Percentiles rank a stretch among this genome's conserved stretches.
Evolutionary conservation across 495 filamentous ascomycete genomes (phyloP).

Genomic region (Rostrohypoxylon terebratum): DNA sequence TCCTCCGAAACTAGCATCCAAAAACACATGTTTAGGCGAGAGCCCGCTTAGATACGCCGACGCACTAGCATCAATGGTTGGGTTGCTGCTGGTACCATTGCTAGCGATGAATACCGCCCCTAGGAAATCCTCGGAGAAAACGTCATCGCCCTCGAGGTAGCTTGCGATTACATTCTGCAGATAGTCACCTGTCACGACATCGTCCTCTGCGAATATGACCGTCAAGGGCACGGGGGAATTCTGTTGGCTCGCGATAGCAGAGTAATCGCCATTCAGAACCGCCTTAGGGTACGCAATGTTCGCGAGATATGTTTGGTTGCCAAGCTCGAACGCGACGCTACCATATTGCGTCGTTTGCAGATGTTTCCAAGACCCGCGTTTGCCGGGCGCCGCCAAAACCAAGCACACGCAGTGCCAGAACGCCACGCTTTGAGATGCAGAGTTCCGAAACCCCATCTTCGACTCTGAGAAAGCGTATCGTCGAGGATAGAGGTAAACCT

Average conservation of each 20-base stretch:
- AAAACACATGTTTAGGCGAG: slow-evolving; percentile 16
- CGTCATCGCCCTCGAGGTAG: slow-evolving; percentile 39
- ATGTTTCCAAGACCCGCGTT: slow-evolving; percentile 32
- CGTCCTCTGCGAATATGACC: slow-evolving; percentile 43
- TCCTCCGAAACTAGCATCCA: slow-evolving; percentile 23
- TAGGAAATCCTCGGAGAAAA: slow-evolving; percentile 50
- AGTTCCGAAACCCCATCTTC: slow-evolving; percentile 20
- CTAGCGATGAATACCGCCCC: slow-evolving; percentile 47
- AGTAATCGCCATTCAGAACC: slow-evolving; percentile 18
- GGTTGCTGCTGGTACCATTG: slow-evolving; percentile 34
- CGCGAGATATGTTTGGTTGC: slow-evolving; percentile 40
- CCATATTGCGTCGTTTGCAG: slow-evolving; percentile 32
- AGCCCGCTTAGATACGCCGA: slow-evolving; percentile 29
- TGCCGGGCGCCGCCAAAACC: slow-evolving; percentile 19
- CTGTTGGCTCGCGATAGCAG: slow-evolving; percentile 6
- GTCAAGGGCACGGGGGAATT: slow-evolving; percentile 35
- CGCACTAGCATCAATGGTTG: slow-evolving; percentile 27
- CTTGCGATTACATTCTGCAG: slow-evolving; percentile 30
- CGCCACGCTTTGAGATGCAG: not conserved
- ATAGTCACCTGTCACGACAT: slow-evolving; percentile 36
- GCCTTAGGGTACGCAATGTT: slow-evolving; percentile 34
- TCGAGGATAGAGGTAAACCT: not conserved
- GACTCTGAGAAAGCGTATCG: not conserved
- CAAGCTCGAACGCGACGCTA: slow-evolving; percentile 37
- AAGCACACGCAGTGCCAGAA: slow-evolving; percentile 5